A percentile compares a stretch with the other conserved stretches of the same genome.
These are phyloP conservation scores for Claviceps sp. DNA, from an alignment of 2,329 filamentous ascomycete genomes.

Conservation along the genomic window DNA sequence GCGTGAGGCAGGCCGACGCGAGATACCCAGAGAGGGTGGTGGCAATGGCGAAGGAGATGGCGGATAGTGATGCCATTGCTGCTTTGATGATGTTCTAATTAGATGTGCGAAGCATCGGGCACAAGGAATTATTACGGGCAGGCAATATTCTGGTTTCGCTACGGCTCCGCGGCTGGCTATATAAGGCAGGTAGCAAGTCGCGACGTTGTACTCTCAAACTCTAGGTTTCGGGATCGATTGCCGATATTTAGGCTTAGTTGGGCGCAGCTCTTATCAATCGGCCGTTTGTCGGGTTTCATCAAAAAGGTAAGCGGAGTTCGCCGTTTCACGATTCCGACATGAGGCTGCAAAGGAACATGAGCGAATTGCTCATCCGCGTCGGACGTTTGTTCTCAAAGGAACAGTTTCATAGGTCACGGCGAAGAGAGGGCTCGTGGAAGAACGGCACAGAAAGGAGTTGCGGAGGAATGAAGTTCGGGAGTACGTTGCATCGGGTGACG, in stretches of 20 bases:
- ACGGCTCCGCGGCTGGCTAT: too few relatives aligned
- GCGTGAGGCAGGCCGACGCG: neutral
- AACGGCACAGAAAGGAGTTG: neutral
- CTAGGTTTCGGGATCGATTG: neutral
- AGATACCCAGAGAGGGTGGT: constrained; percentile 1
- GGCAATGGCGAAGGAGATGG: constrained; percentile 1
- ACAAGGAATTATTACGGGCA: too few relatives aligned
- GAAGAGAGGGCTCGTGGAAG: too few relatives aligned
- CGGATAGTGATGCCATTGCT: constrained; percentile 3
- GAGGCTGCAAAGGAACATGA: neutral
- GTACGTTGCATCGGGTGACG: neutral
- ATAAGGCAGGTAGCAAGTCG: too few relatives aligned
- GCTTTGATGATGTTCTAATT: neutral
- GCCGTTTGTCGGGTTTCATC: neutral
- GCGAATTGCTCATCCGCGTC: neutral
- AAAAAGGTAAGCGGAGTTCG: neutral
- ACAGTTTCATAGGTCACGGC: neutral
- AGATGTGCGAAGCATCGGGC: too few relatives aligned
- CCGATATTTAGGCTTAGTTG: neutral
- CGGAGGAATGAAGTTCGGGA: neutral
- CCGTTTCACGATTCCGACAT: neutral
- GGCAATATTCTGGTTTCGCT: too few relatives aligned
- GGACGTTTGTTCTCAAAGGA: neutral
- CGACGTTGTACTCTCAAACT: too few relatives aligned
- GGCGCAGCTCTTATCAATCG: neutral